A percentile compares a stretch with the other conserved stretches of the same genome.
phyloP scores from a whole-genome alignment of 1,284 basidiomycete species.

The Fomitiporia mediterranea region DNA sequence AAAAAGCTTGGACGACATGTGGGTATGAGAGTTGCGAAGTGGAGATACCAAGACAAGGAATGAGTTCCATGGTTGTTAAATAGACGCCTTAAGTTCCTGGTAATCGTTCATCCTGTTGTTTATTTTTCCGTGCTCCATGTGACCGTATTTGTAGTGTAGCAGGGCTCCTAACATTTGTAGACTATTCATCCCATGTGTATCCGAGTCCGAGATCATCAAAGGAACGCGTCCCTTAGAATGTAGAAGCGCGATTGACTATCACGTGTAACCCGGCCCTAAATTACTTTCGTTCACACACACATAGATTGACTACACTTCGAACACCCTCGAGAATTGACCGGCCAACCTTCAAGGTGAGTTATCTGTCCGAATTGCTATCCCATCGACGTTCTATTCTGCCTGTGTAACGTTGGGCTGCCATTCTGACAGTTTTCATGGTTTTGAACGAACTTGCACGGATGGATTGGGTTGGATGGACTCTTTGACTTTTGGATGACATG shows the following conservation, averaged over 20 bases:
- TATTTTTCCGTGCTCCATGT: too few species aligned
- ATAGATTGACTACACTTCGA: too few species aligned
- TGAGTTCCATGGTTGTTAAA: background rate
- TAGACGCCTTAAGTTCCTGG: background rate
- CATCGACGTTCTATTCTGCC: background rate
- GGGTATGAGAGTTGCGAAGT: background rate
- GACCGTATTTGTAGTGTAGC: too few species aligned
- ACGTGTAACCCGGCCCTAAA: too few species aligned
- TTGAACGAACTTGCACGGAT: background rate
- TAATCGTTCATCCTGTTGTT: constrained; percentile 1
- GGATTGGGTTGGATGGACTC: constrained; percentile 1
- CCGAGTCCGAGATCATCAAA: too few species aligned
- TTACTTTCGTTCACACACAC: too few species aligned
- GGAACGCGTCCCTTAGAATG: too few species aligned
- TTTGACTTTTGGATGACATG: constrained; percentile 5
- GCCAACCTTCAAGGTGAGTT: constrained; percentile 4
- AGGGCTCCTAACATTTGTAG: too few species aligned
- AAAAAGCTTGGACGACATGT: constrained; percentile 16
- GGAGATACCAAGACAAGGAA: background rate
- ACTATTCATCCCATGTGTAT: too few species aligned
- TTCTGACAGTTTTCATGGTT: background rate
- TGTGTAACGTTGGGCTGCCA: background rate
- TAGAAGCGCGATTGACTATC: too few species aligned
- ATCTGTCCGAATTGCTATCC: background rate
- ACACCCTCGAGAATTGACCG: constrained; percentile 1